phyloP scores from a whole-genome alignment of 2,329 filamentous ascomycete species.

The Cytospora piceae region DNA sequence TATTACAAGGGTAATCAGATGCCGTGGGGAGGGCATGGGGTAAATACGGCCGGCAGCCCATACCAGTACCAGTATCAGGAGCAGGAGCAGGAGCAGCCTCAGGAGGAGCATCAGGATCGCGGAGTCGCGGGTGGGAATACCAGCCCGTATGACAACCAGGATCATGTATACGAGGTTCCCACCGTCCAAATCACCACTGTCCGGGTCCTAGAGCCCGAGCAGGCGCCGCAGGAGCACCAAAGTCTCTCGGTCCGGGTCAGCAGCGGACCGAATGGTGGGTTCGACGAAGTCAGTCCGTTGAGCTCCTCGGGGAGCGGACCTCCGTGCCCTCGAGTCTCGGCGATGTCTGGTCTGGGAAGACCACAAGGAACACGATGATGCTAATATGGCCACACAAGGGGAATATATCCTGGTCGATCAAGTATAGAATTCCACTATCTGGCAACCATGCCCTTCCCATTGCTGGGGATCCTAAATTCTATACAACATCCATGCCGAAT shows the following conservation, averaged over 20 bases:
- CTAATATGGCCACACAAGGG: background rate
- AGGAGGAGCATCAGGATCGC: background rate
- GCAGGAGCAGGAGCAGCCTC: background rate
- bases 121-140: background rate
- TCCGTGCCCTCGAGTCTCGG: constrained; percentile 22
- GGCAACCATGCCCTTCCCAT: background rate
- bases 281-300: constrained; percentile 28
- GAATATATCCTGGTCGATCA: background rate
- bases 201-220: constrained; percentile 7
- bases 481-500: constrained; percentile 13
- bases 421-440: background rate
- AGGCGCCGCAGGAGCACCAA: background rate
- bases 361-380: constrained; percentile 1
- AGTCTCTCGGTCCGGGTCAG: background rate
- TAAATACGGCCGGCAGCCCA: background rate
- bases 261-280: background rate
- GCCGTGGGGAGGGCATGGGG: background rate
- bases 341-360: constrained; percentile 17
- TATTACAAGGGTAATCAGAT: background rate
- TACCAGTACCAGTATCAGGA: background rate
- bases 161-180: background rate
- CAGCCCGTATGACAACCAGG: constrained; percentile 6
- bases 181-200: background rate
- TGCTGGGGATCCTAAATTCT: background rate
- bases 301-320: constrained; percentile 27